phyloP scores from a whole-genome alignment of 768 basidiomycete genomes.

The Tephrocybe sp. region DNA sequence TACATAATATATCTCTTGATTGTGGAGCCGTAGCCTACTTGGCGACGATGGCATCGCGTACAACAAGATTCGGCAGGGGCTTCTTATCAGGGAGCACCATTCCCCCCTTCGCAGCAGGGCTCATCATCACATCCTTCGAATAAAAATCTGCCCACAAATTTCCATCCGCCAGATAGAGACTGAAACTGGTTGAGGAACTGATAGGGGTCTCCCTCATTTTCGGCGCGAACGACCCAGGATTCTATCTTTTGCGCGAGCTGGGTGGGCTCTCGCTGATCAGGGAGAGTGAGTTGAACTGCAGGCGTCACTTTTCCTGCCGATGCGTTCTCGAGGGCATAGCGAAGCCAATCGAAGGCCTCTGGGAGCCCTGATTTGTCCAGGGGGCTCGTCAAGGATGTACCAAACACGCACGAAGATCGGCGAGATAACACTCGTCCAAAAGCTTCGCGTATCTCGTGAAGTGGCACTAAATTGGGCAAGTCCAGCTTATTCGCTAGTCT shows the following conservation, averaged over 20 bases:
- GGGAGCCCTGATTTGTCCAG: conserved; percentile 28
- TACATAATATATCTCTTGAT: neutral
- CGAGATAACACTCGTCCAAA: conserved; percentile 32
- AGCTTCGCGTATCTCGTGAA: conserved; percentile 42
- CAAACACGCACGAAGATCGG: conserved; percentile 27
- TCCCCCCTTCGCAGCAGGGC: conserved; percentile 31
- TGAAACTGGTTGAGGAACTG: conserved; percentile 37
- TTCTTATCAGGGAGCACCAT: conserved; percentile 50
- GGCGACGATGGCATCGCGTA: conserved; percentile 33
- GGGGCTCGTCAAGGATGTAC: conserved; percentile 20
- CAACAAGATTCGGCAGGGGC: conserved; percentile 38
- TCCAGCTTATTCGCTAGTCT: conserved; percentile 67
- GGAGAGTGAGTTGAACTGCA: neutral
- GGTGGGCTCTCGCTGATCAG: conserved; percentile 20
- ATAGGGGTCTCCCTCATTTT: conserved; percentile 26
- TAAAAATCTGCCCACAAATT: conserved; percentile 46
- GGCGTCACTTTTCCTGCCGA: conserved; percentile 10
- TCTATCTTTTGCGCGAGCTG: conserved; percentile 33
- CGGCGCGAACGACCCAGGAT: conserved; percentile 34
- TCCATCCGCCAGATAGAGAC: conserved; percentile 29
- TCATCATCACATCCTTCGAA: conserved; percentile 44
- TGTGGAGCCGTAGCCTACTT: neutral
- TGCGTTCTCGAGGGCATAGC: conserved; percentile 26
- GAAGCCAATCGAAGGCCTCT: conserved; percentile 43
- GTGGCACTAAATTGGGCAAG: conserved; percentile 46